phyloP scores from a whole-genome alignment of 1,139 yeast genomes.

The Pichia sp. region DNA sequence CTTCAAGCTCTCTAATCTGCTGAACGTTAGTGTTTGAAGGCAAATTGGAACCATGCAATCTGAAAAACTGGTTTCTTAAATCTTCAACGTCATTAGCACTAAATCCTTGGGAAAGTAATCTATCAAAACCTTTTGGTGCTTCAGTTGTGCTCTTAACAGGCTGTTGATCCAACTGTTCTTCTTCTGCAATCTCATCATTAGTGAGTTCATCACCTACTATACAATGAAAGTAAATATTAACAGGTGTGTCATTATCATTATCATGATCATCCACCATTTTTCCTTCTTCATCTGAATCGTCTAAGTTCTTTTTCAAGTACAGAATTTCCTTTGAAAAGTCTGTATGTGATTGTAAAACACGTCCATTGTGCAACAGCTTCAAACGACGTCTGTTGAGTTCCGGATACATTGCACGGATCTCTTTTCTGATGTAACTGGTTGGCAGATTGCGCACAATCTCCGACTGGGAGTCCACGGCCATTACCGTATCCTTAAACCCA shows the following conservation, averaged over 20 bases:
- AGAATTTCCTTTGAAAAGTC: constrained; percentile 48
- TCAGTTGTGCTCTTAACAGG: constrained; percentile 51
- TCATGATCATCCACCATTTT: constrained; percentile 13
- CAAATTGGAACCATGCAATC: constrained; percentile 50
- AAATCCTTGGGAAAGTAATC: constrained; percentile 78
- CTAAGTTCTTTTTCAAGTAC: constrained; percentile 15
- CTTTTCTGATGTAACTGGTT: constrained; percentile 39
- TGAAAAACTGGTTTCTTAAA: constrained; percentile 66
- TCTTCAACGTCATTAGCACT: constrained; percentile 68
- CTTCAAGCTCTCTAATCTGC: constrained; percentile 63
- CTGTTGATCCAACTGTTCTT: constrained; percentile 54
- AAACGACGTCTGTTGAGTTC: constrained; percentile 47
- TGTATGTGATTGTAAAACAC: constrained; percentile 56
- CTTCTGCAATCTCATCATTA: constrained; percentile 54
- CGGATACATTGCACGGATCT: constrained; percentile 36
- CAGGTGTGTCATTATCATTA: constrained; percentile 12
- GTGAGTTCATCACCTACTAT: constrained; percentile 68
- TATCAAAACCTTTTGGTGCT: constrained; percentile 79
- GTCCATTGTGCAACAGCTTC: constrained; percentile 69
- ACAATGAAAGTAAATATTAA: constrained; percentile 63
- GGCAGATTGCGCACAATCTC: constrained; percentile 31
- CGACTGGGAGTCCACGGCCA: constrained; percentile 26
- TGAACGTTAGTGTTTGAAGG: constrained; percentile 27
- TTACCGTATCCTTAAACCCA: constrained; percentile 39
- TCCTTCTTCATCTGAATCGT: too few relatives aligned